Base-by-base conservation (phyloP, 345 rosid species). In the Rhizophora apiculata region DNA sequence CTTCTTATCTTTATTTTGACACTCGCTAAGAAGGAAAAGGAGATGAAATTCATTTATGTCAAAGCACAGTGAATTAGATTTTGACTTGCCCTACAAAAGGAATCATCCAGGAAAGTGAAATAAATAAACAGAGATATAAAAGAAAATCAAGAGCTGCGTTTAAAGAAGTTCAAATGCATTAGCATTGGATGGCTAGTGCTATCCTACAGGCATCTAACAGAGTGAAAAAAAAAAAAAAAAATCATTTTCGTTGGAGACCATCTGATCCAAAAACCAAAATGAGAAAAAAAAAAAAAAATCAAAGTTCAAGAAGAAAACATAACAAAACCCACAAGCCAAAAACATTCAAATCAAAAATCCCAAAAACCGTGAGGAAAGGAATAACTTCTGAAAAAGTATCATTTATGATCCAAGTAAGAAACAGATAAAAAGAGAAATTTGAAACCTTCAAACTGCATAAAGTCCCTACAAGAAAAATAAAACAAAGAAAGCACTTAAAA, bases 391-490 rank as follows among this genome's bases (percentile, higher is more conserved):
- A 34, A 60, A 74, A 72, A 78, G 96, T 85, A 93, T 89, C 96
- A 80, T 91, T 88, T 87, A 70, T 68, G 81, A 84, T 79, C 80
- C 80, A 91, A 90, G 96, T 69, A 87, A 88, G 80, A 80, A 78
- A 76, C 68, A 76, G 78, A 76, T 62, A 78, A 76, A 76, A 80
- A 43, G 76, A 81, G 69, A 75, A 75, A 73, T 67, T 75, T 43
- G 59, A 77, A 61, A 4, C 62, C 51, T 29, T 71, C 26, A 58
- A 65, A 3, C 24, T 55, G 29, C 24, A 10, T 24, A 27, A 56
- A 56, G 6, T 11, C 5, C 10, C 3, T 21, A 24, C 3, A 54
- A 13, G 13, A 1, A 56, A 56, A 24, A 56, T 2, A 3, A 1
- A 24, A 56, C 37, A 62, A 16, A 18, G 51, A 39, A 37, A 62